Evolutionary conservation across 805 yeast species (phyloP), one percentile per base, ranked within the genome.

Genomic region (Yarrowia osloensis): DNA sequence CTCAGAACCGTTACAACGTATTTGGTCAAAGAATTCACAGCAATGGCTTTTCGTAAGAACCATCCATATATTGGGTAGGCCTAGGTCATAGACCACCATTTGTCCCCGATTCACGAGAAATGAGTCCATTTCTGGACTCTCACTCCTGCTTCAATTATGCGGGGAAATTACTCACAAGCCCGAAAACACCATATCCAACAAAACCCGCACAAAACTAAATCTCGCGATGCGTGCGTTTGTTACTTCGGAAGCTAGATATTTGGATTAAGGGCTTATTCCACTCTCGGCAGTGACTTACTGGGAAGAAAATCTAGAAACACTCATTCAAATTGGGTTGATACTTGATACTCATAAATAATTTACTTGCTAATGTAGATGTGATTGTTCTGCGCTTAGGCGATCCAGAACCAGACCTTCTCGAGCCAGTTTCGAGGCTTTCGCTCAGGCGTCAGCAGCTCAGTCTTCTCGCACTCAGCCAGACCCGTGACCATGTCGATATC

Each of bases 401-500:
- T 73, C 84, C 86, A 83, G 74, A 71, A 82, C 85, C 85, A 84
- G 19, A 83, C 59, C 67, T 73, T 81, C 71, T 84, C 81, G 13
- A 78, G 9, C 40, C 73, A 42, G 72, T 84, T 85, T 68, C 72
- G 76, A 0, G 75, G 74, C n/a, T 24, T 37, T 50, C 75, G 68
- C 19, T 71, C 74, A 1, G 74, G 74, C 22, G 78, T 79, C 57
- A 82, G 82, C 68, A 84, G 85, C 69, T 80, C 83, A 74, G 87
- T 91, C 42, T 84, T 83, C 70, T 83, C 83, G n/a, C 67, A 69
- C 52, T 70, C 72, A 28, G 81, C 88, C 67, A 88, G 78, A 29
- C 90, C 90, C 0, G 86, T 81, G 59, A 81, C 70, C 39, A 87
- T 83, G 72, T 88, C 92, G 68, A 88, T 80, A 67, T 86, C 84